Evolutionary conservation across 2,329 filamentous ascomycete genomes (phyloP).

Genomic region (Davidsoniella neocaledoniae): DNA sequence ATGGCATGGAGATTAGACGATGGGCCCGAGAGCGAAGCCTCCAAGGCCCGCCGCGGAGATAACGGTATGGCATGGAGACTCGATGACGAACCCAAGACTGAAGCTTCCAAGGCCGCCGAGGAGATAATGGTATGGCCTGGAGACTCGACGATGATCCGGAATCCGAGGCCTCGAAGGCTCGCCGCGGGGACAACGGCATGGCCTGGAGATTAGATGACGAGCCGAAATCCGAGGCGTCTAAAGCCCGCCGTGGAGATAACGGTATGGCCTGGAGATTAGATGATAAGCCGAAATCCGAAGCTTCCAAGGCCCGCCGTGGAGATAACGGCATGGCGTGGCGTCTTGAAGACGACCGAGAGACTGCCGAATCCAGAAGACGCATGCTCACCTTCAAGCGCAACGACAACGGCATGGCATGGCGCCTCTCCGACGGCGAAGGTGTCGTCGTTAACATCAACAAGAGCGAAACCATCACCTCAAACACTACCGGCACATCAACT

Average conservation of each 20-base stretch:
- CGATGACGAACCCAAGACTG: neutral
- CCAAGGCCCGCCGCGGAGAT: neutral
- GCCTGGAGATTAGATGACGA: neutral
- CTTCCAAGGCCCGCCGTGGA: no score
- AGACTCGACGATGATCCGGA: neutral
- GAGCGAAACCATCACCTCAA: neutral
- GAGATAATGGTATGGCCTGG: neutral
- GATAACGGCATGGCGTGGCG: neutral
- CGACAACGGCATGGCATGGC: slow-evolving; percentile 5
- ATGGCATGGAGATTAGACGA: neutral
- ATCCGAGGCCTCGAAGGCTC: neutral
- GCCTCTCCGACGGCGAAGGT: slow-evolving; percentile 6
- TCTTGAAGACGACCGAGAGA: neutral
- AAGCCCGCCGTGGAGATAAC: neutral
- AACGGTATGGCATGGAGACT: neutral
- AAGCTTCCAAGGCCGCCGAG: neutral
- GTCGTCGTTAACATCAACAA: neutral
- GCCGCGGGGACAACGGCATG: neutral
- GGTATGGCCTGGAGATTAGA: neutral
- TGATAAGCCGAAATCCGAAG: neutral
- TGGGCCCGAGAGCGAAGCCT: neutral
- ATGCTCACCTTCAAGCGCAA: neutral
- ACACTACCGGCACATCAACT: slow-evolving; percentile 42
- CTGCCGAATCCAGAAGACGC: neutral
- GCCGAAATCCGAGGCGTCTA: neutral